A percentile compares a stretch with the other conserved stretches of the same genome.
Conservation (phyloP, 1,284 basidiomycete genomes). For the Kwoniella shivajii region DNA sequence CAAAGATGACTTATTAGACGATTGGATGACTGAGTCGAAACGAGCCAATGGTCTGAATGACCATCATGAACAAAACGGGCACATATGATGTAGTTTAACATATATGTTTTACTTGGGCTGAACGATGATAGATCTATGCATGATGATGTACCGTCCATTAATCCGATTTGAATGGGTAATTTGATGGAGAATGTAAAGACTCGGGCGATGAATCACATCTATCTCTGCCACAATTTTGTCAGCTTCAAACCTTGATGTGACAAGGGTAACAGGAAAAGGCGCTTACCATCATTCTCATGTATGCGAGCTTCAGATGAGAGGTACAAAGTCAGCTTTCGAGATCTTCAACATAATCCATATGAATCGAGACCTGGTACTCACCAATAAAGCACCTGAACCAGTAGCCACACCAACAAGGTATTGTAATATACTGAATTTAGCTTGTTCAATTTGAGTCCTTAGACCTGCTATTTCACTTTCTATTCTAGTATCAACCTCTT, state of each 20-base stretch:
- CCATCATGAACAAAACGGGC: no score
- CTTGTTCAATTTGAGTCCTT: slow-evolving; percentile 83
- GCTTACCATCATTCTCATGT: slow-evolving; percentile 53
- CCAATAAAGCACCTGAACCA: slow-evolving; percentile 52
- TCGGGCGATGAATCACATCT: neutral
- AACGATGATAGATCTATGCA: neutral
- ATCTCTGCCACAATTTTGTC: neutral
- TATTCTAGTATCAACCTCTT: slow-evolving; percentile 96
- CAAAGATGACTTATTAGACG: slow-evolving; percentile 26
- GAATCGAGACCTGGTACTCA: slow-evolving; percentile 21
- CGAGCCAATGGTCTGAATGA: neutral
- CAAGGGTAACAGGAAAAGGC: neutral
- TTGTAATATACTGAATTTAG: slow-evolving; percentile 66
- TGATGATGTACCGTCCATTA: no score
- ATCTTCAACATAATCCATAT: neutral
- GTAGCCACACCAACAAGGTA: slow-evolving; percentile 54
- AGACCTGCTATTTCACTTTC: slow-evolving; percentile 94
- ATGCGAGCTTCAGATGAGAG: slow-evolving; percentile 39
- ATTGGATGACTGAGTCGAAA: slow-evolving; percentile 1
- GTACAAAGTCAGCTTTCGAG: neutral
- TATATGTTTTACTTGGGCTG: neutral
- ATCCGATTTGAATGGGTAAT: no score
- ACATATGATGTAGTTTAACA: no score
- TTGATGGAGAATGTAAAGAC: neutral
- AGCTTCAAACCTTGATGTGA: neutral